These are phyloP conservation scores for Micractinium sp. DNA, from an alignment of 139 green algal genomes.

Conservation along the genomic window DNA sequence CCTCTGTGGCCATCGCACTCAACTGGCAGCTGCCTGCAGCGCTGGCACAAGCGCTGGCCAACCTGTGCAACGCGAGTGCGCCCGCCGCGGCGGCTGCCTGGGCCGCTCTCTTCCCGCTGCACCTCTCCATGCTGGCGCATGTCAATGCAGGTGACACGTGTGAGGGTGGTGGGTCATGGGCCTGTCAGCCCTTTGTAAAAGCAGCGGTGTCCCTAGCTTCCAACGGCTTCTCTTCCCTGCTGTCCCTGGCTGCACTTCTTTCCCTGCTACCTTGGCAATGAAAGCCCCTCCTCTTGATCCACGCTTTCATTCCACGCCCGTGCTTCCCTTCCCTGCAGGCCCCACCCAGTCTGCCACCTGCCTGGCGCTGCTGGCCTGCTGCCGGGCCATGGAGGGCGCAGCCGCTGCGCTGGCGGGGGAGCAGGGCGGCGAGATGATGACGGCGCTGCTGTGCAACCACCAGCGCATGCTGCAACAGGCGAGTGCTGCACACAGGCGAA, in stretches of 20 bases:
- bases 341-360: constrained; percentile 20
- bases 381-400: background rate
- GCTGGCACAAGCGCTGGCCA: constrained; percentile 31
- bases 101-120: constrained; percentile 29
- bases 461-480: constrained; percentile 23
- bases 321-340: background rate
- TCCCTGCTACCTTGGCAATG: background rate
- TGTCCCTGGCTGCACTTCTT: background rate
- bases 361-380: constrained; percentile 36
- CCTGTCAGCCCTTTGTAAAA: no score
- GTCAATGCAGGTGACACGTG: background rate
- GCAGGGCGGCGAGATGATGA: constrained; percentile 7
- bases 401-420: constrained; percentile 2
- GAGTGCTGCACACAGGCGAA: background rate
- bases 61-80: constrained; percentile 19
- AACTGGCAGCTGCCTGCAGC: constrained; percentile 37
- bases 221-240: no score
- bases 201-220: no score
- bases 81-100: constrained; percentile 21
- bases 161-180: no score
- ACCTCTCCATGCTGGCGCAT: constrained; percentile 29
- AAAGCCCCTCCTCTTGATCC: no score
- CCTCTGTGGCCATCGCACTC: background rate
- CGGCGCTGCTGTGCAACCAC: constrained; percentile 33
- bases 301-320: no score